A percentile compares a stretch with the other conserved stretches of the same genome.
These are phyloP conservation scores for Saturnispora dispora DNA, from an alignment of 805 yeast species.

Conservation along the genomic window DNA sequence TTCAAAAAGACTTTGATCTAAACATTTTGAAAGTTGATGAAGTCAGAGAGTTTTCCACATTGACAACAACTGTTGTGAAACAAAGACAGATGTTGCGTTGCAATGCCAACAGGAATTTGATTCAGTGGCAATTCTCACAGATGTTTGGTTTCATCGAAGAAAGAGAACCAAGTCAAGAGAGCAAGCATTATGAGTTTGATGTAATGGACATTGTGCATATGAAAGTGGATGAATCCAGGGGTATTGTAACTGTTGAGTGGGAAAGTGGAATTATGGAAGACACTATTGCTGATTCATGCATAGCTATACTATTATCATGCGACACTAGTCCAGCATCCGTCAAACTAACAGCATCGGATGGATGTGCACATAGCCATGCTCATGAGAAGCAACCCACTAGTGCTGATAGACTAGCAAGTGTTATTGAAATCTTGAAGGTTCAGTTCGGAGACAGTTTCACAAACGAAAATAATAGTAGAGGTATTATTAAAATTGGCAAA, in stretches of 20 bases:
- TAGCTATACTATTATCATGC: slow-evolving; percentile 83
- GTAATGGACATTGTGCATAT: slow-evolving; percentile 59
- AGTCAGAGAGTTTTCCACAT: slow-evolving; percentile 77
- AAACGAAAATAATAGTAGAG: slow-evolving; percentile 36
- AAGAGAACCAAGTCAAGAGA: slow-evolving; percentile 39
- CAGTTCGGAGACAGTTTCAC: slow-evolving; percentile 81
- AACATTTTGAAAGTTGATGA: slow-evolving; percentile 78
- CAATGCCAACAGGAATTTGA: slow-evolving; percentile 69
- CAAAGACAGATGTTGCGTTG: slow-evolving; percentile 75
- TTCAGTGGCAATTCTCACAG: slow-evolving; percentile 84
- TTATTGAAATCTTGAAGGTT: slow-evolving; percentile 38
- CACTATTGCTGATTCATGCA: slow-evolving; percentile 86
- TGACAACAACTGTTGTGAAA: slow-evolving; percentile 75
- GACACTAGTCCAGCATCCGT: slow-evolving; percentile 95
- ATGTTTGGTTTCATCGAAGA: slow-evolving; percentile 87
- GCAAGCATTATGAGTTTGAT: slow-evolving; percentile 34
- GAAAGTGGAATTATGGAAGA: slow-evolving; percentile 82
- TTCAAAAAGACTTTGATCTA: slow-evolving; percentile 84
- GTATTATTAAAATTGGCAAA: slow-evolving; percentile 63
- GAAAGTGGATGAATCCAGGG: slow-evolving; percentile 36
- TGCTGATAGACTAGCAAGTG: neutral
- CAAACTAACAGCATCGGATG: slow-evolving; percentile 56
- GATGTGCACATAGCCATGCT: slow-evolving; percentile 36
- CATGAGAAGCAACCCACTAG: slow-evolving; percentile 14
- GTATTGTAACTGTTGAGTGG: slow-evolving; percentile 73